phyloP scores from a whole-genome alignment of 257 asterid genomes.

The Echites panduratus region DNA sequence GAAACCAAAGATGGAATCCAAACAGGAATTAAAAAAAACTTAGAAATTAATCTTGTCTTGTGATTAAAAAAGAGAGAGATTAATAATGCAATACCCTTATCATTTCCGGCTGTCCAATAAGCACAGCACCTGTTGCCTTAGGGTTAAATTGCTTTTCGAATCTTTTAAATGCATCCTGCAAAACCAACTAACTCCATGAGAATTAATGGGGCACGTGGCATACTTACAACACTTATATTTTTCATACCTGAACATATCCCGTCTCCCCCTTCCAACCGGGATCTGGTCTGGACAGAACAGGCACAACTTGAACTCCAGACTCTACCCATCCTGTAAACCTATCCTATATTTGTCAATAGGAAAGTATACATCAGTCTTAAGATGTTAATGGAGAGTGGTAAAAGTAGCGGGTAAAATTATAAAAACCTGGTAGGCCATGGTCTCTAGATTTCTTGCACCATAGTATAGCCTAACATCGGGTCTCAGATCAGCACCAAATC shows the following conservation, averaged over 20 bases:
- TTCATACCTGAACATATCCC: conserved; percentile 70
- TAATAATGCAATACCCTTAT: conserved; percentile 91
- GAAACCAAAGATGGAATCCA: too few species aligned
- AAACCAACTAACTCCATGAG: conserved; percentile 21
- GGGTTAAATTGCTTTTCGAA: conserved; percentile 56
- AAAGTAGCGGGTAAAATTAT: conserved; percentile 17
- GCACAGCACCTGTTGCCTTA: conserved; percentile 72
- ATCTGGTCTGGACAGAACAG: conserved; percentile 78
- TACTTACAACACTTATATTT: background rate
- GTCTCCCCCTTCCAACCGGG: conserved; percentile 68
- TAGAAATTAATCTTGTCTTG: background rate
- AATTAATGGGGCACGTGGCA: background rate
- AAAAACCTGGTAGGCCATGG: conserved; percentile 87
- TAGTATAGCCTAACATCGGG: conserved; percentile 84
- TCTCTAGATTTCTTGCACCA: conserved; percentile 79
- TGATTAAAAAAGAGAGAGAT: background rate
- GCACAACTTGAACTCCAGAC: conserved; percentile 67
- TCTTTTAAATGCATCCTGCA: conserved; percentile 78
- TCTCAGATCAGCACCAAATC: conserved; percentile 65
- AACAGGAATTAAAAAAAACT: too few species aligned
- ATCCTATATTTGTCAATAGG: conserved; percentile 38
- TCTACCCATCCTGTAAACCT: conserved; percentile 77
- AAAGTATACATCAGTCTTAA: background rate
- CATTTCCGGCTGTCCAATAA: conserved; percentile 84
- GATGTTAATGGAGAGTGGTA: background rate